Percentiles rank a stretch among this genome's conserved stretches.
These are phyloP conservation scores for Lactarius psammicola DNA, from an alignment of 768 basidiomycete genomes.

Conservation along the genomic window DNA sequence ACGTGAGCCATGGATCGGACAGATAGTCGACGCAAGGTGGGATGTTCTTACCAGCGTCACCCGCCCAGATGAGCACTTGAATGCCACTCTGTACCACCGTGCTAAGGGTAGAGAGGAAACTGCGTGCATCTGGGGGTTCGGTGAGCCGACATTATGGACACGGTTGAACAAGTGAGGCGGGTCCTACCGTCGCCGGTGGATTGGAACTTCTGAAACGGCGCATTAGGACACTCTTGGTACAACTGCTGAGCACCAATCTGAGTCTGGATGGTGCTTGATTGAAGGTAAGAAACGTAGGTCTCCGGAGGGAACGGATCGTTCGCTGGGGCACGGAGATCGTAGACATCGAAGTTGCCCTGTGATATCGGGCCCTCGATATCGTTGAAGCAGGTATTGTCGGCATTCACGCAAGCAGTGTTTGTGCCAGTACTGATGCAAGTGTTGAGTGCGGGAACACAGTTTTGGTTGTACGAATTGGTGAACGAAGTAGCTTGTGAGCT, in stretches of 20 bases:
- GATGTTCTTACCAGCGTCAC: conserved; percentile 31
- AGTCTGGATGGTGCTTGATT: conserved; percentile 29
- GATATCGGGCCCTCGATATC: conserved; percentile 45
- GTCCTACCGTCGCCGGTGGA: conserved; percentile 47
- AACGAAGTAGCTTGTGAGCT: not conserved
- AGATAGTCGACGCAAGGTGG: not conserved
- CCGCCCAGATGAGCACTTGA: conserved; percentile 51
- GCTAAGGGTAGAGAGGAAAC: conserved; percentile 4
- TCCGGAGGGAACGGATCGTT: conserved; percentile 44
- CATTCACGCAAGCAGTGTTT: conserved; percentile 46
- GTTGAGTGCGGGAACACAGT: conserved; percentile 47
- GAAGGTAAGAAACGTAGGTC: conserved; percentile 29
- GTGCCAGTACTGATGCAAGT: conserved; percentile 46
- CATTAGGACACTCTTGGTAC: conserved; percentile 37
- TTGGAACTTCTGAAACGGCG: conserved; percentile 42
- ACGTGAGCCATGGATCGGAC: conserved; percentile 35
- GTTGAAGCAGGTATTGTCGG: conserved; percentile 49
- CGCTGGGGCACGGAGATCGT: conserved; percentile 39
- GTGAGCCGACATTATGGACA: conserved; percentile 16
- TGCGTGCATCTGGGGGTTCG: conserved; percentile 32
- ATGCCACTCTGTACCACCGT: conserved; percentile 28
- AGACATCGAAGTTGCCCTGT: conserved; percentile 48
- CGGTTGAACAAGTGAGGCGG: conserved; percentile 29
- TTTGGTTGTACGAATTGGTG: conserved; percentile 23
- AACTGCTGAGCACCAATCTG: conserved; percentile 40